A percentile compares a stretch with the other conserved stretches of the same genome.
Evolutionary conservation across 495 filamentous ascomycete species (phyloP).

Genomic region (Thozetella sp.): DNA sequence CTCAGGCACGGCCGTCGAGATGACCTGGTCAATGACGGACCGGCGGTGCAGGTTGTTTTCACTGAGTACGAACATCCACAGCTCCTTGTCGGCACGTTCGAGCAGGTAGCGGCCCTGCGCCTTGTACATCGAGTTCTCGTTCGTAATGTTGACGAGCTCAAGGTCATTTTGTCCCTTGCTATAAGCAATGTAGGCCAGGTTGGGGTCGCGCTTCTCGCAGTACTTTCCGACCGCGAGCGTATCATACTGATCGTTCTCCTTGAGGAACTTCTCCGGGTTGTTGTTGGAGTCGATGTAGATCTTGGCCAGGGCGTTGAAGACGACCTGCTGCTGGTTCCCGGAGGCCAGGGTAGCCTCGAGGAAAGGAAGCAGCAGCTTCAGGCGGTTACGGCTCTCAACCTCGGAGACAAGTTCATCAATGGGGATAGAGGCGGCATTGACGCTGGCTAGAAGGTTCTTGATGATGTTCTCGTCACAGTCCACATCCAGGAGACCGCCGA

Average conservation of each 20-base stretch:
- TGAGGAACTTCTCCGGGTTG: conserved; percentile 97
- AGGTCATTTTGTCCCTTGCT: conserved; percentile 97
- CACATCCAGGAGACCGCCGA: conserved; percentile 94
- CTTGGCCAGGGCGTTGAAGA: conserved; percentile 98
- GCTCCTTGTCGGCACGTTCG: conserved; percentile 83
- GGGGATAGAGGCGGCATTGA: conserved; percentile 82
- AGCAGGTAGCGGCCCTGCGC: conserved; percentile 95
- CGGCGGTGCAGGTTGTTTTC: conserved; percentile 93
- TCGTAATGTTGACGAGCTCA: conserved; percentile 96
- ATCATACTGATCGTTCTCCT: conserved; percentile 98
- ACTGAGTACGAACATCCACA: conserved; percentile 94
- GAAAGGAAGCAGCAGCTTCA: conserved; percentile 96
- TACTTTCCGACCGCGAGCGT: conserved; percentile 93
- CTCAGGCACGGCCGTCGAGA: conserved; percentile 94
- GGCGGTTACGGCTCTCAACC: conserved; percentile 91
- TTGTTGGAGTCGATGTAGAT: conserved; percentile 99
- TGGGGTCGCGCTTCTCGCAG: conserved; percentile 98
- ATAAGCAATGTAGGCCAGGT: conserved; percentile 94
- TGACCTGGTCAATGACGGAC: conserved; percentile 94
- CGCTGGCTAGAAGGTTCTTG: conserved; percentile 87
- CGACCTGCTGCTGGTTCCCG: conserved; percentile 96
- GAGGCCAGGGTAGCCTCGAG: conserved; percentile 87
- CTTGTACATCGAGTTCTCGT: conserved; percentile 99
- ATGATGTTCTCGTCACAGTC: conserved; percentile 97
- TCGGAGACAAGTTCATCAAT: conserved; percentile 96